phyloP scores from a whole-genome alignment of 1,139 yeast genomes.

The Geotrichum candidum region DNA sequence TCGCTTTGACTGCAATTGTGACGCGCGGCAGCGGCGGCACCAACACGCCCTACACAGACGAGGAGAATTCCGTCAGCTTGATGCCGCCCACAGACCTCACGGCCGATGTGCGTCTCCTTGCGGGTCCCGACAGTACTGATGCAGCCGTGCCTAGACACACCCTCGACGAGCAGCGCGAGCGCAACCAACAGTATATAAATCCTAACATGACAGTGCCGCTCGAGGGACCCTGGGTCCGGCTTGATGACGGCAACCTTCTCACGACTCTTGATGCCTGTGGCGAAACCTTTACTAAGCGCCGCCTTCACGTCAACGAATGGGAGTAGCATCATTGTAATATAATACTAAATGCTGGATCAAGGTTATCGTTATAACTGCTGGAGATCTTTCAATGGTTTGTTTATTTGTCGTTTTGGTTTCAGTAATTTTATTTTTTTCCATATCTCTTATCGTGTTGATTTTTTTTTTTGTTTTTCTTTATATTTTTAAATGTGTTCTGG shows the following conservation, averaged over 20 bases:
- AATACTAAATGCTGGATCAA: background rate
- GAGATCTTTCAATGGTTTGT: background rate
- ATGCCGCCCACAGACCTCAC: background rate
- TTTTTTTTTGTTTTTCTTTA: background rate
- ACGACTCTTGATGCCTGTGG: constrained; percentile 58
- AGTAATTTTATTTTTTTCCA: background rate
- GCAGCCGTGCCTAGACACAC: constrained; percentile 33
- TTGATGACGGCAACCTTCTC: constrained; percentile 53
- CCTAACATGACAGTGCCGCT: constrained; percentile 61
- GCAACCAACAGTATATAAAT: constrained; percentile 64
- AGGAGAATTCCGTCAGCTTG: background rate
- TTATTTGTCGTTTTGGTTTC: background rate
- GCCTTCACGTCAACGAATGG: constrained; percentile 46
- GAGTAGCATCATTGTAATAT: constrained; percentile 26
- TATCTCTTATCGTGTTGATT: background rate
- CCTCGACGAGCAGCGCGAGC: constrained; percentile 61
- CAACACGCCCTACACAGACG: background rate
- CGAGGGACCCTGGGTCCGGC: constrained; percentile 76
- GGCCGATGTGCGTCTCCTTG: background rate
- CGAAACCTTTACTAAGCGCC: constrained; percentile 44
- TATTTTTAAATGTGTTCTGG: background rate
- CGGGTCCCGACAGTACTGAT: too few species aligned
- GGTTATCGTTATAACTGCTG: background rate
- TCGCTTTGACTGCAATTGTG: constrained; percentile 66
- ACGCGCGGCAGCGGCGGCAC: constrained; percentile 19